Conservation (phyloP, 2,329 filamentous ascomycete genomes). For the Samsoniella hepiali region DNA sequence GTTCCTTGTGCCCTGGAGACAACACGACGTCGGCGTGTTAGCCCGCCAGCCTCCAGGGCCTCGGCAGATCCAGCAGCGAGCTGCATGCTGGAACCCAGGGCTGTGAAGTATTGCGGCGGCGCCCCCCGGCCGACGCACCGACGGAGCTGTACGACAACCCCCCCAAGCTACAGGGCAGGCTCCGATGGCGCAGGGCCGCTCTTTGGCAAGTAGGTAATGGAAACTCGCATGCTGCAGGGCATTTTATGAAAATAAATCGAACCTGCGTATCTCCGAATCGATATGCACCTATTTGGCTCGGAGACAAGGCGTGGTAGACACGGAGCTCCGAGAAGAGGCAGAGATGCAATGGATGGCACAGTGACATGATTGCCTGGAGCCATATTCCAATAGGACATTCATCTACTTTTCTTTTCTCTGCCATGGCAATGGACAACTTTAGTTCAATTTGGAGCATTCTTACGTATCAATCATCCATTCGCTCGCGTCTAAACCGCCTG, state of each 20-base stretch:
- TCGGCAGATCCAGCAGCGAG: conserved; percentile 7
- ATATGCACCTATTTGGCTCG: not conserved
- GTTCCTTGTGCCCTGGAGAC: too few species aligned
- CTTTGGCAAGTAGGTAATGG: conserved; percentile 11
- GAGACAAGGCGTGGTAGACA: not conserved
- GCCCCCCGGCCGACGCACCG: conserved; percentile 17
- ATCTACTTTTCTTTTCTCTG: not conserved
- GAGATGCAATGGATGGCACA: too few species aligned
- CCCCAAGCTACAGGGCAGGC: not conserved
- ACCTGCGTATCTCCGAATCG: conserved; percentile 1
- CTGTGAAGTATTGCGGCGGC: not conserved
- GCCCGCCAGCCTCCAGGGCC: not conserved
- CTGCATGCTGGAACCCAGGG: not conserved
- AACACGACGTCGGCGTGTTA: not conserved
- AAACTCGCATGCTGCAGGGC: conserved; percentile 1
- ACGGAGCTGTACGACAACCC: conserved; percentile 8
- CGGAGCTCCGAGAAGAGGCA: conserved; percentile 6
- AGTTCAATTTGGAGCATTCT: not conserved
- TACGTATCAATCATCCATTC: not conserved
- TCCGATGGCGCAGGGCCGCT: conserved; percentile 7
- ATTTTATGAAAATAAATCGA: not conserved
- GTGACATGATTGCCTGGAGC: not conserved
- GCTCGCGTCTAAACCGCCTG: conserved; percentile 1
- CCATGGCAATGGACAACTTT: not conserved
- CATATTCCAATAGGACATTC: not conserved